These are phyloP conservation scores for Echites panduratus DNA, from an alignment of 257 asterid genomes.

Conservation along the genomic window DNA sequence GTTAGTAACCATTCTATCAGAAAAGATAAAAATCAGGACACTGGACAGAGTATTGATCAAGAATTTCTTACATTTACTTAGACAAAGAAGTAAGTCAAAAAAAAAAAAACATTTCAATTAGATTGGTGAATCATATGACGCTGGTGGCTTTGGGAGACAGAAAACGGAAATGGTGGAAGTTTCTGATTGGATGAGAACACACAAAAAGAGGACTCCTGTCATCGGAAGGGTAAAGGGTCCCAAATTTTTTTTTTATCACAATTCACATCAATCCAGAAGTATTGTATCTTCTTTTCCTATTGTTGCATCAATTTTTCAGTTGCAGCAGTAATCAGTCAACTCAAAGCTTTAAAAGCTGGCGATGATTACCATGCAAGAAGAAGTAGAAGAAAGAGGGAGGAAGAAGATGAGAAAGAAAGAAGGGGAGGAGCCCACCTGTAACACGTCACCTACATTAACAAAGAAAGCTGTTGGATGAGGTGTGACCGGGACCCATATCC, in stretches of 20 bases:
- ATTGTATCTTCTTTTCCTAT: background rate
- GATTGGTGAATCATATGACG: too few species aligned
- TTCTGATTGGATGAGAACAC: slow-evolving; percentile 14
- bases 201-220: background rate
- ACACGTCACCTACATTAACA: slow-evolving; percentile 71
- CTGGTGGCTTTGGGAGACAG: background rate
- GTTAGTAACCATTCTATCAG: background rate
- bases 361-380: slow-evolving; percentile 18
- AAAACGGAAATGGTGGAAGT: background rate
- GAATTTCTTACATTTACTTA: background rate
- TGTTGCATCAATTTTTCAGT: slow-evolving; percentile 8
- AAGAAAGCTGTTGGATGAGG: slow-evolving; percentile 43
- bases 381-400: too few species aligned
- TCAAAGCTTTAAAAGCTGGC: slow-evolving; percentile 7
- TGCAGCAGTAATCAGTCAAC: slow-evolving; percentile 17
- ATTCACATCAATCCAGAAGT: slow-evolving; percentile 11
- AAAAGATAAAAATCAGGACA: background rate
- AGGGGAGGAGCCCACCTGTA: slow-evolving; percentile 39
- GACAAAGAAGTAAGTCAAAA: background rate
- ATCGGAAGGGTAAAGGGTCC: too few species aligned
- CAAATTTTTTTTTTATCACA: slow-evolving; percentile 4
- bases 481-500: slow-evolving; percentile 57
- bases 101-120: too few species aligned
- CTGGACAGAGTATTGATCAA: too few species aligned
- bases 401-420: background rate